A percentile compares a stretch with the other conserved stretches of the same genome.
These are phyloP conservation scores for Obelidium mucronatum DNA, from an alignment of 192 early-diverging fungal species.

Conservation along the genomic window DNA sequence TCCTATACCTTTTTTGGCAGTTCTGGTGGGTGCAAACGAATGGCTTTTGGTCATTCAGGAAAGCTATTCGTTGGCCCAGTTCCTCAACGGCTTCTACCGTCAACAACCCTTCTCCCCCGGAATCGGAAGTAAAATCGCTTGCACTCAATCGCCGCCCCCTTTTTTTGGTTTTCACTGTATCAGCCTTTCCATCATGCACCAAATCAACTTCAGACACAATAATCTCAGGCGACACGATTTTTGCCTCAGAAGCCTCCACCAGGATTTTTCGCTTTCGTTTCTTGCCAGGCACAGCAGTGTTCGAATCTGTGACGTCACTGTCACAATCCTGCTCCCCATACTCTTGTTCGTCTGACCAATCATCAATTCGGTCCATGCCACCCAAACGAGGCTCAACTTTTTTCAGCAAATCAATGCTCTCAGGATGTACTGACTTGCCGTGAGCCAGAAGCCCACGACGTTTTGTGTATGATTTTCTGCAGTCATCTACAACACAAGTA, in stretches of 20 bases:
- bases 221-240: not conserved
- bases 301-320: not conserved
- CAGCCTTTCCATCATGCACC: not conserved
- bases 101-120: conserved; percentile 22
- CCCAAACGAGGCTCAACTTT: not conserved
- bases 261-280: not conserved
- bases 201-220: not conserved
- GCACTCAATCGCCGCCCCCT: conserved; percentile 17
- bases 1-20: conserved; percentile 31
- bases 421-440: conserved; percentile 27
- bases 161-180: conserved; percentile 4
- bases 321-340: not conserved
- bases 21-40: conserved; percentile 30
- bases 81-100: conserved; percentile 5
- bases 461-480: conserved; percentile 31
- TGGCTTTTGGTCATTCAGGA: conserved; percentile 32
- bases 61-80: conserved; percentile 15
- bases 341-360: conserved; percentile 7
- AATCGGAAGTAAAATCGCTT: conserved; percentile 25
- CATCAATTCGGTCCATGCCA: not conserved
- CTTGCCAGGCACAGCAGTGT: not conserved
- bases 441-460: conserved; percentile 23
- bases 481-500: conserved; percentile 12
- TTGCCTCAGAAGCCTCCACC: not conserved
- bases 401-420: conserved; percentile 7